These are phyloP conservation scores for Athelia psychrophila DNA, from an alignment of 1,284 basidiomycete species.

Conservation along the genomic window DNA sequence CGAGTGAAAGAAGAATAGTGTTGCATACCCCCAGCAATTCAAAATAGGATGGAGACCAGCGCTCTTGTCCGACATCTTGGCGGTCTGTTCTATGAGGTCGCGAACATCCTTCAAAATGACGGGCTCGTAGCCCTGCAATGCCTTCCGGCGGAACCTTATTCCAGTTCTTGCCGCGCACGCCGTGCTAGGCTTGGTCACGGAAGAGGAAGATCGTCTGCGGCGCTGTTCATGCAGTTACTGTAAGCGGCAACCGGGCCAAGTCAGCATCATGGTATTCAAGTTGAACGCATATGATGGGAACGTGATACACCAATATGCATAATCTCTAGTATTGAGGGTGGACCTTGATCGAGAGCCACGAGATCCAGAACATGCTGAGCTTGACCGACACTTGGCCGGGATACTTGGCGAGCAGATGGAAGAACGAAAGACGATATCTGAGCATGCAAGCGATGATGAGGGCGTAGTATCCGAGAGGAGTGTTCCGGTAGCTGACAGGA, in stretches of 20 bases:
- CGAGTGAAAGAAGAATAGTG: not conserved
- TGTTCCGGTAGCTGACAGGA: not conserved
- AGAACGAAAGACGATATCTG: slow-evolving; percentile 19
- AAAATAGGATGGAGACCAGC: not conserved
- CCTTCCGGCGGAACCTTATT: slow-evolving; percentile 22
- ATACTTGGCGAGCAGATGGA: slow-evolving; percentile 20
- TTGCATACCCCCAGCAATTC: not conserved
- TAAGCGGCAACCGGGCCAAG: not conserved
- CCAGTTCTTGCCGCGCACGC: slow-evolving; percentile 12
- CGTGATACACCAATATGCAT: slow-evolving; percentile 23
- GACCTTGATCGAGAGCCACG: slow-evolving; percentile 13
- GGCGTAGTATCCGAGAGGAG: not conserved
- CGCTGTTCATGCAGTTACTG: not conserved
- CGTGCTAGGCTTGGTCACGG: slow-evolving; percentile 4
- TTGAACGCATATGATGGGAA: too few species aligned
- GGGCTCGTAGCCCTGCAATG: slow-evolving; percentile 21
- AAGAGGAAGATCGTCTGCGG: not conserved
- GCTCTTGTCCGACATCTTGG: not conserved
- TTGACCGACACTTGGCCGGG: slow-evolving; percentile 19
- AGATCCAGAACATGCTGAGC: slow-evolving; percentile 15
- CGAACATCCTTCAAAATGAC: slow-evolving; percentile 16
- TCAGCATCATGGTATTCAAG: not conserved
- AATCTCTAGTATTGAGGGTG: slow-evolving; percentile 20
- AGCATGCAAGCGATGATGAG: slow-evolving; percentile 1
- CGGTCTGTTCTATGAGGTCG: slow-evolving; percentile 20